These are phyloP conservation scores for Bremia lactucae DNA, from an alignment of 352 stramenopile species.

Conservation along the genomic window DNA sequence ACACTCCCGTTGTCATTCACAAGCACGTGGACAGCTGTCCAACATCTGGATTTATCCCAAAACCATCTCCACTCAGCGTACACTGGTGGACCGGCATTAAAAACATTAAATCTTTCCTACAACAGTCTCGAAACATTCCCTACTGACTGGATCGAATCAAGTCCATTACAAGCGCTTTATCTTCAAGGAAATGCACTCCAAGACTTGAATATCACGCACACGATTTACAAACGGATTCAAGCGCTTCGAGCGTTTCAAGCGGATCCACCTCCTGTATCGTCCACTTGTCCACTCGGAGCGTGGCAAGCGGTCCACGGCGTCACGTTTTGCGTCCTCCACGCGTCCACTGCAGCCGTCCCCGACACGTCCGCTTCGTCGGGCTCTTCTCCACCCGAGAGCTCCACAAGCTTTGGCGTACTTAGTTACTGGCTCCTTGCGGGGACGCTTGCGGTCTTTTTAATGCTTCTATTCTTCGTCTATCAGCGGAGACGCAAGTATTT, in stretches of 20 bases:
- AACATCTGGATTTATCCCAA: constrained; percentile 27
- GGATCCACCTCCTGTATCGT: constrained; percentile 11
- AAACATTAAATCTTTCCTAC: constrained; percentile 28
- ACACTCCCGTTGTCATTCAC: constrained; percentile 23
- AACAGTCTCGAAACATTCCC: constrained; percentile 21
- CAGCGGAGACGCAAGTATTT: constrained; percentile 18
- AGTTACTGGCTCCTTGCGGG: constrained; percentile 26
- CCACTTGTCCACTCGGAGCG: constrained; percentile 17
- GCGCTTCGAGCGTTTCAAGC: constrained; percentile 20
- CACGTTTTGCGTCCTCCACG: constrained; percentile 30
- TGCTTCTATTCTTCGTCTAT: constrained; percentile 23
- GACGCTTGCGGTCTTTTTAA: constrained; percentile 21
- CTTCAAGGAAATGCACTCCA: constrained; percentile 24
- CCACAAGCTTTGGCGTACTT: constrained; percentile 8
- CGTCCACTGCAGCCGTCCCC: constrained; percentile 11
- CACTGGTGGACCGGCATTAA: constrained; percentile 11
- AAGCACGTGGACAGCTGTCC: constrained; percentile 13
- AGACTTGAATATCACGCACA: constrained; percentile 28
- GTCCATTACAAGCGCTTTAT: constrained; percentile 19
- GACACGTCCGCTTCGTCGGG: constrained; percentile 13
- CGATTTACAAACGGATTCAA: constrained; percentile 20
- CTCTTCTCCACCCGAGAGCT: constrained; percentile 6
- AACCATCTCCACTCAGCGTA: constrained; percentile 26
- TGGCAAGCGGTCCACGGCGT: constrained; percentile 24
- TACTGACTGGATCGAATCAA: constrained; percentile 14